Evolutionary conservation across 1,284 basidiomycete species (phyloP), one percentile per base, ranked within the genome.

Genomic region (Ustilago esculenta): DNA sequence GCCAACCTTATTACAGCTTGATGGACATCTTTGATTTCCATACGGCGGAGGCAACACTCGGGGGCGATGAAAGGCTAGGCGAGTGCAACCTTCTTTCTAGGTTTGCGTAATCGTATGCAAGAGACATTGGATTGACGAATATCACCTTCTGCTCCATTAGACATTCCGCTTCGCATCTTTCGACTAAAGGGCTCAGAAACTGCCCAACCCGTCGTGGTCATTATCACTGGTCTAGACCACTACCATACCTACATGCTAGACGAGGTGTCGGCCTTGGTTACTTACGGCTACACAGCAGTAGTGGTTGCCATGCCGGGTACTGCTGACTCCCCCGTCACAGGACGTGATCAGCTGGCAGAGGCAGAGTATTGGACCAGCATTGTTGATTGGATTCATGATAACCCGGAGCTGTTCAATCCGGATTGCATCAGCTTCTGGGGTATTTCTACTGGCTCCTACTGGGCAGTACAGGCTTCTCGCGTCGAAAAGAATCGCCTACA

Each of bases 171-270:
- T 7, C 65, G 50, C 27, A 36, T 51, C 7, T 65, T 58, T 37
- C 57, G 55, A 23, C 15, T 42, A 25, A 58, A 43, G 9, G 50
- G 20, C 23, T 33, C 23, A 2, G 33, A 47, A 20, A 42, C 47
- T 5, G 17, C 66, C 3, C 45, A 51, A 49, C 32, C 66, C 2
- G 57, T 57, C 9, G 61, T 71, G 6, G 50, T 65, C 30, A 66
- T 71, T 45, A 61, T 71, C 37, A 60, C 61, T 0, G 68, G 68
- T 12, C 54, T 71, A 14, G 68, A 71, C 40, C 68, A 71, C 24
- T 71, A 71, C 15, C 43, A 65, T 37, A 71, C 61, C 10, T 60
- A 34, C 37, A 53, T 51, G 49, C 50, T 61, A 23, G 45, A 49
- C 4, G 37, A 60, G 6, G 37, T 66, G 21, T 29, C 52, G 7